Percentiles rank a stretch among this genome's conserved stretches.
Evolutionary conservation across 257 asterid species (phyloP).

Genomic region (Paraleonurus japonicus): DNA sequence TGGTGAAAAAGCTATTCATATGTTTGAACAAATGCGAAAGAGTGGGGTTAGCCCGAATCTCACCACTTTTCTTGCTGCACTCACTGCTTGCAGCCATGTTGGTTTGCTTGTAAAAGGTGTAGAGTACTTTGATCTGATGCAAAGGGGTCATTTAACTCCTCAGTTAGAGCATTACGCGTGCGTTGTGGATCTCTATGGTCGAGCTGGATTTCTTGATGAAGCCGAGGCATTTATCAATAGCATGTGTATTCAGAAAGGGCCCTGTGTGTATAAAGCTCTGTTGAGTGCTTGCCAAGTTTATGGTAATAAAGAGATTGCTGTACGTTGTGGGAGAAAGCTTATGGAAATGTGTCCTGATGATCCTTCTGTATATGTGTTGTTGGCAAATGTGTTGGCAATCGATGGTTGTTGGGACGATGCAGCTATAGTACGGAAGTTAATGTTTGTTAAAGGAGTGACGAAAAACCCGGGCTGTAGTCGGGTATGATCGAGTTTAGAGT

Average conservation of each 20-base stretch:
- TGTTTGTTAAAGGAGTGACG: conserved; percentile 44
- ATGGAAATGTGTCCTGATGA: conserved; percentile 52
- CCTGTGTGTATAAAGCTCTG: conserved; percentile 44
- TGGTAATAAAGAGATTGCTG: conserved; percentile 51
- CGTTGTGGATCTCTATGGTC: conserved; percentile 59
- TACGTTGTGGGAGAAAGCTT: conserved; percentile 49
- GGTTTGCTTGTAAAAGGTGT: conserved; percentile 57
- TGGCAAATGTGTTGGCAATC: conserved; percentile 55
- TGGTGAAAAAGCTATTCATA: conserved; percentile 44
- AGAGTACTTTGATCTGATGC: conserved; percentile 54
- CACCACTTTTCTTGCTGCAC: conserved; percentile 53
- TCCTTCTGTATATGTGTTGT: conserved; percentile 49
- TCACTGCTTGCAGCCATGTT: conserved; percentile 64
- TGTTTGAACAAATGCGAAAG: conserved; percentile 58
- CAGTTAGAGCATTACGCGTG: conserved; percentile 61
- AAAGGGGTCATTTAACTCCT: conserved; percentile 35
- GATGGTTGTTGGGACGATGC: conserved; percentile 67
- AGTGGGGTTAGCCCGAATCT: conserved; percentile 41
- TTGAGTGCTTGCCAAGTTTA: conserved; percentile 50
- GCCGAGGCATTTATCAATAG: conserved; percentile 52
- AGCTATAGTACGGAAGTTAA: conserved; percentile 43
- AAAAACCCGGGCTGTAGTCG: conserved; percentile 58
- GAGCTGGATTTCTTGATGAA: conserved; percentile 57
- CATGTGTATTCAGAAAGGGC: conserved; percentile 52
- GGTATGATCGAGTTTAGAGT: conserved; percentile 31